A percentile compares a stretch with the other conserved stretches of the same genome.
These are phyloP conservation scores for Penicillium sp. DNA, from an alignment of 2,329 filamentous ascomycete genomes.

Conservation along the genomic window DNA sequence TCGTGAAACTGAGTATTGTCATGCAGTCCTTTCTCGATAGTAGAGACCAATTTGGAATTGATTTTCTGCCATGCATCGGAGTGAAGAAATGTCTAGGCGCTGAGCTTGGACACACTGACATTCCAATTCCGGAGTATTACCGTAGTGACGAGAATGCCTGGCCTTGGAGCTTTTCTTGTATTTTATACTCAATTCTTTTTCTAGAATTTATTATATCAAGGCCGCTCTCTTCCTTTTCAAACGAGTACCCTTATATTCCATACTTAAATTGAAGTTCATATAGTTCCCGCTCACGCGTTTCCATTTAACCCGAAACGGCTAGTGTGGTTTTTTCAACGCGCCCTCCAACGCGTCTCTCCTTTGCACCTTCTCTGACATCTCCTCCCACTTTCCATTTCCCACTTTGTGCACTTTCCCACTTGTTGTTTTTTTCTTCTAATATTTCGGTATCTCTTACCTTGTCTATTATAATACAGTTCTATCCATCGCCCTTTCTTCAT, in stretches of 20 bases:
- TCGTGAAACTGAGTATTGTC: background rate
- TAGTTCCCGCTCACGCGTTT: slow-evolving; percentile 8
- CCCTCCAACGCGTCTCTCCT: slow-evolving; percentile 19
- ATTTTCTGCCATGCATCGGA: background rate
- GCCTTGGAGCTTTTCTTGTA: background rate
- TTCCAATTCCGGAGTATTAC: slow-evolving; percentile 26
- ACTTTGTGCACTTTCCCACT: slow-evolving; percentile 6
- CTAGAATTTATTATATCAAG: background rate
- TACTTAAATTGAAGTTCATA: background rate
- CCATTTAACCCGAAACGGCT: slow-evolving; percentile 19
- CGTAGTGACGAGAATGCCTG: slow-evolving; percentile 20
- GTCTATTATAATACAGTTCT: slow-evolving; percentile 15
- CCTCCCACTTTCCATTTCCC: slow-evolving; percentile 6
- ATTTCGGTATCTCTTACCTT: slow-evolving; percentile 26
- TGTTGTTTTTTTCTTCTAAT: slow-evolving; percentile 7
- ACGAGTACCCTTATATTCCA: background rate
- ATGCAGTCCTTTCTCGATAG: background rate
- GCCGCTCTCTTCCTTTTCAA: background rate
- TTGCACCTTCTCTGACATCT: slow-evolving; percentile 9
- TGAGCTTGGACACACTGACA: slow-evolving; percentile 9
- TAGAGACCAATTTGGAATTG: background rate
- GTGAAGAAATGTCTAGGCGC: background rate
- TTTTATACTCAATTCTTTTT: background rate
- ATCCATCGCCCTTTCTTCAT: slow-evolving; percentile 14
- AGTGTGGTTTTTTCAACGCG: slow-evolving; percentile 12